phyloP scores from a whole-genome alignment of 2,329 filamentous ascomycete species.

The Hypocreales sp. region DNA sequence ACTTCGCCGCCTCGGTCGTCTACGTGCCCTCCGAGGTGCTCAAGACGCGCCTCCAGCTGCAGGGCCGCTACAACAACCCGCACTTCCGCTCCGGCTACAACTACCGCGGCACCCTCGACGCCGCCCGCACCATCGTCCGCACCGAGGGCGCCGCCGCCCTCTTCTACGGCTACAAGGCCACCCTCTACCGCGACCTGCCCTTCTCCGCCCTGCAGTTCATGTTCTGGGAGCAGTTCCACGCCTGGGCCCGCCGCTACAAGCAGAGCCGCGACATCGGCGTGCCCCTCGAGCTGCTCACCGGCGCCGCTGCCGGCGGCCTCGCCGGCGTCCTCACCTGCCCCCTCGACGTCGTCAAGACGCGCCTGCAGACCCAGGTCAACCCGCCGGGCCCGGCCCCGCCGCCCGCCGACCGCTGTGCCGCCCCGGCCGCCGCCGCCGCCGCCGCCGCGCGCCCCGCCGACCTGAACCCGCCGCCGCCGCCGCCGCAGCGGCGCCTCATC shows the following conservation, averaged over 20 bases:
- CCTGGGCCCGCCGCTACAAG: slow-evolving; percentile 63
- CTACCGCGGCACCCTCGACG: slow-evolving; percentile 74
- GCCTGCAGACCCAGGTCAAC: slow-evolving; percentile 80
- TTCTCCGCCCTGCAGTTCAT: slow-evolving; percentile 96
- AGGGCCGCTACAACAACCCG: slow-evolving; percentile 90
- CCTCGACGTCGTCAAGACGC: slow-evolving; percentile 92
- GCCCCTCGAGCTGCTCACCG: slow-evolving; percentile 73
- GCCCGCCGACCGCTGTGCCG: too few relatives aligned
- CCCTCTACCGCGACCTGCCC: slow-evolving; percentile 81
- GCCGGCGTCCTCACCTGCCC: slow-evolving; percentile 92
- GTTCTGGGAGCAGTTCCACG: slow-evolving; percentile 91
- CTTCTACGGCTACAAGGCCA: slow-evolving; percentile 96
- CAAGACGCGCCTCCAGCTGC: slow-evolving; percentile 90
- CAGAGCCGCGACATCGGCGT: slow-evolving; percentile 74
- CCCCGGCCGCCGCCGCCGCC: background rate
- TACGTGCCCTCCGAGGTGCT: slow-evolving; percentile 97
- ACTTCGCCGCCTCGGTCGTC: slow-evolving; percentile 78
- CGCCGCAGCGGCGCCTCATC: slow-evolving; percentile 56
- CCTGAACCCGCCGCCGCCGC: too few relatives aligned
- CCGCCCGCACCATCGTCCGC: slow-evolving; percentile 68
- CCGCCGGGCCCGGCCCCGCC: slow-evolving; percentile 13
- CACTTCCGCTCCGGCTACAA: slow-evolving; percentile 92
- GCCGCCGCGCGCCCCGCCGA: slow-evolving; percentile 8
- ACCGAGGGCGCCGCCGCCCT: slow-evolving; percentile 72
- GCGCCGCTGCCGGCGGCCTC: slow-evolving; percentile 77